phyloP scores from a whole-genome alignment of 2,329 filamentous ascomycete species.

The Aphanocladium album region DNA sequence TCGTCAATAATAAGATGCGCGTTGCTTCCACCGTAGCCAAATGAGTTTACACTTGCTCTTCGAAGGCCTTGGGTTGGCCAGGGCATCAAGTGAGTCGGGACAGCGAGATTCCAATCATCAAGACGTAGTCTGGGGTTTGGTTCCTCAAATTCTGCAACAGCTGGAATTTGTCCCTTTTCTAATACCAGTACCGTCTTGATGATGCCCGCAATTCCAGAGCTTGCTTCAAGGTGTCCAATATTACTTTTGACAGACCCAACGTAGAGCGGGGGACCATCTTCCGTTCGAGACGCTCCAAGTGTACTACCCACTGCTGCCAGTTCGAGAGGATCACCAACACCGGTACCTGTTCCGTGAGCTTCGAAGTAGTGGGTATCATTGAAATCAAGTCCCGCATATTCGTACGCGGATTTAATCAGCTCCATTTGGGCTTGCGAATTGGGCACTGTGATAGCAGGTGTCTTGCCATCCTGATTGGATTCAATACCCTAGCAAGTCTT shows the following conservation, averaged over 20 bases:
- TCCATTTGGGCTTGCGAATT: constrained; percentile 12
- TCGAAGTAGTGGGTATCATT: constrained; percentile 24
- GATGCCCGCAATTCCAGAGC: constrained; percentile 25
- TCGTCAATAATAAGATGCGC: constrained; percentile 21
- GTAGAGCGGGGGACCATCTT: constrained; percentile 18
- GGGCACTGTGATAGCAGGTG: background rate
- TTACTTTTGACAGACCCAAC: constrained; percentile 34
- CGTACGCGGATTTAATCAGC: constrained; percentile 26
- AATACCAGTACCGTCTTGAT: constrained; percentile 28
- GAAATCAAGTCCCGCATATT: background rate
- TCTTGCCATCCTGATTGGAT: too few species aligned
- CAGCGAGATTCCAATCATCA: constrained; percentile 17
- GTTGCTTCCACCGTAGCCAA: constrained; percentile 25
- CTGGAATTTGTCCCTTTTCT: constrained; percentile 24
- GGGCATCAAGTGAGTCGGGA: constrained; percentile 15
- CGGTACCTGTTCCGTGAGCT: constrained; percentile 42
- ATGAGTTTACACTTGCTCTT: constrained; percentile 23
- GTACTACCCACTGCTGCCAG: constrained; percentile 28
- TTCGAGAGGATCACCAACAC: constrained; percentile 38
- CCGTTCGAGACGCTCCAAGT: constrained; percentile 19
- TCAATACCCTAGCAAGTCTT: too few species aligned
- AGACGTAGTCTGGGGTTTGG: constrained; percentile 25
- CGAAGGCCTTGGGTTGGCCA: constrained; percentile 12
- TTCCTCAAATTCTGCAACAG: constrained; percentile 21
- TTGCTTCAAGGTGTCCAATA: constrained; percentile 33